A percentile compares a stretch with the other conserved stretches of the same genome.
phyloP scores from a whole-genome alignment of 2,329 filamentous ascomycete species.

The Periconia digitata region DNA sequence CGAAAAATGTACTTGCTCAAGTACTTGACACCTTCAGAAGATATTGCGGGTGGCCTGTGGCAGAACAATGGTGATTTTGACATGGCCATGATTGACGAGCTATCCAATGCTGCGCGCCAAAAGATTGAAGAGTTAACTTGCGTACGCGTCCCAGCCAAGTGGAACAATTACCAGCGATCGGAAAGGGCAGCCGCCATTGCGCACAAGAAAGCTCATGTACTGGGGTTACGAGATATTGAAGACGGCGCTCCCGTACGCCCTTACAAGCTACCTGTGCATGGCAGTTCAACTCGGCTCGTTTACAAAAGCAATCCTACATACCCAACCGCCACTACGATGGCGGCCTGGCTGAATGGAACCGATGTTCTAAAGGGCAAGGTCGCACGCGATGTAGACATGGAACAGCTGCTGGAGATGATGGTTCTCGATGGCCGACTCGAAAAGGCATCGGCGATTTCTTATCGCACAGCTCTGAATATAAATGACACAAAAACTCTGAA shows the following conservation, averaged over 20 bases:
- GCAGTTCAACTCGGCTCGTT: constrained; percentile 33
- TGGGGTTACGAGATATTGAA: constrained; percentile 33
- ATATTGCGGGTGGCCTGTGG: constrained; percentile 92
- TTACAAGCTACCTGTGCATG: constrained; percentile 24
- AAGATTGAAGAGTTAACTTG: constrained; percentile 73
- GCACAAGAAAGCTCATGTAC: constrained; percentile 40
- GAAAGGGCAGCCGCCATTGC: constrained; percentile 36
- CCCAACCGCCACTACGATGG: constrained; percentile 78
- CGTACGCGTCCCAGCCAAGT: constrained; percentile 55
- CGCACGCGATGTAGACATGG: constrained; percentile 69
- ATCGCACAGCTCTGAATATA: constrained; percentile 47
- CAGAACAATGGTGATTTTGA: constrained; percentile 91
- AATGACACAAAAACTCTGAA: constrained; percentile 59
- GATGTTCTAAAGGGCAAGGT: constrained; percentile 71
- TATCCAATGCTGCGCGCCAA: constrained; percentile 73
- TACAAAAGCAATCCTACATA: constrained; percentile 73
- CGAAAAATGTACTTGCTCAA: constrained; percentile 97
- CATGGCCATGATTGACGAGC: constrained; percentile 78
- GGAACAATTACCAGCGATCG: constrained; percentile 45
- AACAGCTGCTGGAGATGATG: constrained; percentile 84
- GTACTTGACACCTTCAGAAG: constrained; percentile 79
- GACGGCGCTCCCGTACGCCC: constrained; percentile 29
- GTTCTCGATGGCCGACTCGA: constrained; percentile 87
- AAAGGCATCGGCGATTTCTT: constrained; percentile 54
- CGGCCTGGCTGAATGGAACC: constrained; percentile 68